Conservation (phyloP, 441 rosid species). For the Euphorbia celastroides region DNA sequence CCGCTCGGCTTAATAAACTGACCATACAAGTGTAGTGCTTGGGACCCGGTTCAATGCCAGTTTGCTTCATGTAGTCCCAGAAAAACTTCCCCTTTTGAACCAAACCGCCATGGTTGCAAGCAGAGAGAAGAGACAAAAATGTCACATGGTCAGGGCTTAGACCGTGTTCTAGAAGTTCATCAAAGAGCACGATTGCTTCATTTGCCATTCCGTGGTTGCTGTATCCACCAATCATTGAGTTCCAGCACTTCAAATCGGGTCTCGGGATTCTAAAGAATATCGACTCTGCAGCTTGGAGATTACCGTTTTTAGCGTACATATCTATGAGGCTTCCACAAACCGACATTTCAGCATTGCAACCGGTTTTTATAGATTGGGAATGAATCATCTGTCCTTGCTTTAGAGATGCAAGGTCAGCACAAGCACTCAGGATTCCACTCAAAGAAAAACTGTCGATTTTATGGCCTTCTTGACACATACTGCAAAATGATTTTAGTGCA, state of each 20-base stretch:
- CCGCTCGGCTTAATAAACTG: constrained; percentile 69
- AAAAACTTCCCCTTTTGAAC: constrained; percentile 53
- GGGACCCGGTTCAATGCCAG: constrained; percentile 46
- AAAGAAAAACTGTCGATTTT: constrained; percentile 64
- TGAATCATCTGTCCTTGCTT: constrained; percentile 81
- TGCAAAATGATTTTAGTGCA: constrained; percentile 46
- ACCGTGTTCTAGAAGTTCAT: constrained; percentile 35
- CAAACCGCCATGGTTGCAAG: constrained; percentile 71
- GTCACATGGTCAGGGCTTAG: constrained; percentile 64
- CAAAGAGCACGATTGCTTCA: constrained; percentile 45
- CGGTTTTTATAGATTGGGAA: constrained; percentile 50
- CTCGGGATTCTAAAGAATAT: constrained; percentile 36
- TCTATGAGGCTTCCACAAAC: constrained; percentile 69
- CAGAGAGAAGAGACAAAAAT: constrained; percentile 62
- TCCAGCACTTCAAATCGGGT: constrained; percentile 91
- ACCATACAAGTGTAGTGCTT: constrained; percentile 90
- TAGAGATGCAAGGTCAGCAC: constrained; percentile 65
- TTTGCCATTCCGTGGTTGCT: constrained; percentile 72
- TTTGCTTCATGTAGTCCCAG: constrained; percentile 61
- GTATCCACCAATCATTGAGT: constrained; percentile 73
- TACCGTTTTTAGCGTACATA: constrained; percentile 80
- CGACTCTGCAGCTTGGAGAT: constrained; percentile 43
- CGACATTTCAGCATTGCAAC: constrained; percentile 44
- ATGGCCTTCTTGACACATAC: constrained; percentile 48
- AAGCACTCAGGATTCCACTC: constrained; percentile 69